Evolutionary conservation across 176 grass and related monocot genomes (phyloP).

Genomic region (Phoenix roebelenii): DNA sequence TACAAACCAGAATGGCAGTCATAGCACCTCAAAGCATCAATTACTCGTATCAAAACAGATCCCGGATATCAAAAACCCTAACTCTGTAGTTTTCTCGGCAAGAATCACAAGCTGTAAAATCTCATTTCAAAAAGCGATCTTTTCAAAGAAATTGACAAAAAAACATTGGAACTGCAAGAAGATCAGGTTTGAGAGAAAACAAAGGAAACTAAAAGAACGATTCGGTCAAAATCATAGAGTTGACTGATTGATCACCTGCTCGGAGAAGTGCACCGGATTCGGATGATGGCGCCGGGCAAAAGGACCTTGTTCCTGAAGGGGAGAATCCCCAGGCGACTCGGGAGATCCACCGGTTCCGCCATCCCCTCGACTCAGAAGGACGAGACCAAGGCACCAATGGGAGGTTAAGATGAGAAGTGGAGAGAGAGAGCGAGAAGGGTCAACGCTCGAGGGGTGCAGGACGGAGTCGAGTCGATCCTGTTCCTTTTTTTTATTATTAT

Average conservation of each 20-base stretch:
- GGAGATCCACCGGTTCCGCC: constrained; percentile 80
- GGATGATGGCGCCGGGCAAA: constrained; percentile 79
- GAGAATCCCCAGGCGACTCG: constrained; percentile 75
- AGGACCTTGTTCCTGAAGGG: constrained; percentile 97
- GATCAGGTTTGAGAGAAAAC: neutral
- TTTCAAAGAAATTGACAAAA: neutral
- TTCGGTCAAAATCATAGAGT: neutral
- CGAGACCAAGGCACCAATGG: neutral
- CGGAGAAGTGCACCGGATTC: constrained; percentile 91
- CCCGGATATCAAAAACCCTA: too few species aligned
- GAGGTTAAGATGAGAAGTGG: too few species aligned
- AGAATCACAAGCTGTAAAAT: too few species aligned
- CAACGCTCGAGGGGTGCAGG: too few species aligned
- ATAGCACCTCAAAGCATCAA: too few species aligned
- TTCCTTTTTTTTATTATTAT: too few species aligned
- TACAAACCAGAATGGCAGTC: too few species aligned
- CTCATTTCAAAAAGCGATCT: neutral
- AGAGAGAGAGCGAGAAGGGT: too few species aligned
- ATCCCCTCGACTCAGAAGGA: constrained; percentile 15
- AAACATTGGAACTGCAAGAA: neutral
- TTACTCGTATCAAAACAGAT: too few species aligned
- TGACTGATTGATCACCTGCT: constrained; percentile 43
- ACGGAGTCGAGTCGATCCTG: too few species aligned
- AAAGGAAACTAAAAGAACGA: neutral
- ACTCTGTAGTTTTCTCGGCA: too few species aligned